Percentiles rank a stretch among this genome's conserved stretches.
Conservation (phyloP, 2,329 filamentous ascomycete genomes). For the Colletotrichum nymphaeae region DNA sequence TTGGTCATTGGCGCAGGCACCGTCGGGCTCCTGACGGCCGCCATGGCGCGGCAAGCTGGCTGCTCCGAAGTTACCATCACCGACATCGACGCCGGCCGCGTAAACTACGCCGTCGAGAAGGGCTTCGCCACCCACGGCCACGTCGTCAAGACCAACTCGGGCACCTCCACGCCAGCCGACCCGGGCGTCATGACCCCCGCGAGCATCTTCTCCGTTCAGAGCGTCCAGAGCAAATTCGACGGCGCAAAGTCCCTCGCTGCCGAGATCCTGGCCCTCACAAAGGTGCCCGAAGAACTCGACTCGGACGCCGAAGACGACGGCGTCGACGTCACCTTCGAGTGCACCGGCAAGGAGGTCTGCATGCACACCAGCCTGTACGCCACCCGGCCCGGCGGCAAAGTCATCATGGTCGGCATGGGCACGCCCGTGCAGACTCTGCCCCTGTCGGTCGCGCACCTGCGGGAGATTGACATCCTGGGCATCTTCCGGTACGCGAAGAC, state of each 20-base stretch:
- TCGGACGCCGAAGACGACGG: conserved; percentile 67
- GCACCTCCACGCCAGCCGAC: conserved; percentile 59
- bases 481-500: conserved; percentile 82
- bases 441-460: conserved; percentile 76
- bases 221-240: conserved; percentile 62
- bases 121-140: conserved; percentile 71
- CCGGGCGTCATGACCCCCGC: conserved; percentile 55
- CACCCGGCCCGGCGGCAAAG: conserved; percentile 75
- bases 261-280: conserved; percentile 59
- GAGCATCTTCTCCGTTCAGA: conserved; percentile 58
- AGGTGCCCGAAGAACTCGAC: conserved; percentile 41
- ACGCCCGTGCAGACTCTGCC: conserved; percentile 81
- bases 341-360: conserved; percentile 80
- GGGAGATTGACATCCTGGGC: conserved; percentile 82
- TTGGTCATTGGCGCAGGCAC: conserved; percentile 75
- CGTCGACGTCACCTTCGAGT: conserved; percentile 79
- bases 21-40: conserved; percentile 71
- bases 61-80: conserved; percentile 70
- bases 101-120: conserved; percentile 68
- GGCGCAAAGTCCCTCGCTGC: conserved; percentile 60
- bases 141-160: conserved; percentile 58
- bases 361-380: conserved; percentile 82
- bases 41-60: conserved; percentile 70
- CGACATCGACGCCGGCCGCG: conserved; percentile 69
- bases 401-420: conserved; percentile 85